phyloP scores from a whole-genome alignment of 768 basidiomycete genomes.

The Tulasnella sp. region DNA sequence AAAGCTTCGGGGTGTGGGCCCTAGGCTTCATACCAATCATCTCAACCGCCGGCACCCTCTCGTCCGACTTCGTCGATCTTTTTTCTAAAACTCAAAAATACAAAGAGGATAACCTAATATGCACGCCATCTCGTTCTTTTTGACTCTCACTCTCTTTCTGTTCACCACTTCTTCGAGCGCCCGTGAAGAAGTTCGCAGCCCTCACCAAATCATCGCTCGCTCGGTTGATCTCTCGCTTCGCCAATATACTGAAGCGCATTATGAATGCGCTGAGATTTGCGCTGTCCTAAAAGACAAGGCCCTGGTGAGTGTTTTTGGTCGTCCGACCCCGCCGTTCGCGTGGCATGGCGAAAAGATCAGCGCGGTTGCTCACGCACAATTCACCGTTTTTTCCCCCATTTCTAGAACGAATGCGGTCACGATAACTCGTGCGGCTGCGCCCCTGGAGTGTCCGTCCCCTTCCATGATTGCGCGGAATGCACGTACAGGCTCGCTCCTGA shows the following conservation, averaged over 20 bases:
- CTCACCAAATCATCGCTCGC: neutral
- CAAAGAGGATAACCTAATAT: neutral
- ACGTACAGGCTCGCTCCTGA: neutral
- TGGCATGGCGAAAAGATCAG: too few relatives aligned
- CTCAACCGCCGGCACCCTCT: neutral
- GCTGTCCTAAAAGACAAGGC: neutral
- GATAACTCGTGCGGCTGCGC: neutral
- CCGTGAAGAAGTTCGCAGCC: neutral
- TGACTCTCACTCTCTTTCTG: neutral
- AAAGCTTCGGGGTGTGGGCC: neutral
- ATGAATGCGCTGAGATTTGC: neutral
- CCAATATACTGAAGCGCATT: neutral
- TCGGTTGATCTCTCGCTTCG: neutral
- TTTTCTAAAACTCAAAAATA: neutral
- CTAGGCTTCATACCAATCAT: neutral
- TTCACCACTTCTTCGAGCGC: neutral
- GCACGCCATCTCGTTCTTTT: constrained; percentile 2
- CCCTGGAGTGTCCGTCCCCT: neutral
- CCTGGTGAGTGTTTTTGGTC: neutral
- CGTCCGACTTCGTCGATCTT: neutral
- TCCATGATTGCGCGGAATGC: neutral
- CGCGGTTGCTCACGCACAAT: neutral
- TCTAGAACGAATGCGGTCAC: neutral
- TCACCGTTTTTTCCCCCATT: neutral
- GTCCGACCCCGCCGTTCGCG: neutral